phyloP scores from a whole-genome alignment of 1,284 basidiomycete genomes.

The Peniophora sp. region DNA sequence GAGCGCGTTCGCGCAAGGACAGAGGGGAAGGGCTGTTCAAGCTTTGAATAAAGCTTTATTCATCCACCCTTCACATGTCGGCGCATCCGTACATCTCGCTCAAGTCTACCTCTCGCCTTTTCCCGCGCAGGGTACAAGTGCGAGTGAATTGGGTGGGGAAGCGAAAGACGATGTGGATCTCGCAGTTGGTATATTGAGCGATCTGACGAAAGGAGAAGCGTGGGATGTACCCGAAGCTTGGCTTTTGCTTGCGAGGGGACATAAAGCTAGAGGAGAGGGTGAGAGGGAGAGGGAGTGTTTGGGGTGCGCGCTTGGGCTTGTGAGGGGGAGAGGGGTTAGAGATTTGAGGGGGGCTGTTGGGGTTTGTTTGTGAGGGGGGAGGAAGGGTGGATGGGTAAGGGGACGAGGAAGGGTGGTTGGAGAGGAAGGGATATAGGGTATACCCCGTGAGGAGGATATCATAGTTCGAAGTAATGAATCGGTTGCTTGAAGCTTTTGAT shows the following conservation, averaged over 20 bases:
- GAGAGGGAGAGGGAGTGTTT: constrained; percentile 73
- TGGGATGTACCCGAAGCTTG: constrained; percentile 92
- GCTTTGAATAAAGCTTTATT: constrained; percentile 81
- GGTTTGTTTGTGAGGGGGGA: no score
- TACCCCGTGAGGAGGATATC: no score
- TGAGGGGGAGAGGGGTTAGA: constrained; percentile 60
- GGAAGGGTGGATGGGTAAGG: no score
- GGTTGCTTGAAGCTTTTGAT: no score
- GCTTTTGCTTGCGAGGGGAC: constrained; percentile 81
- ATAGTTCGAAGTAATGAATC: no score
- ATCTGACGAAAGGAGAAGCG: constrained; percentile 56
- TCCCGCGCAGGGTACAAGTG: no score
- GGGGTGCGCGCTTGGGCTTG: constrained; percentile 63
- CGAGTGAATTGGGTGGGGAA: no score
- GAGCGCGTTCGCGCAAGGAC: constrained; percentile 56
- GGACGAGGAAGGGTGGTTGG: no score
- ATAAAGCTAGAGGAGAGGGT: constrained; percentile 63
- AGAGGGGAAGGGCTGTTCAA: constrained; percentile 57
- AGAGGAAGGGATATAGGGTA: no score
- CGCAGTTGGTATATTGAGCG: constrained; percentile 59
- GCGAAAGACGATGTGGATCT: constrained; percentile 69
- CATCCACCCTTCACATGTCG: constrained; percentile 67
- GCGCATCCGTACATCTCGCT: constrained; percentile 72
- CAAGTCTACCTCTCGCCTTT: constrained; percentile 56
- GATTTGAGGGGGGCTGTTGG: constrained; percentile 22